Base-by-base conservation (phyloP, 139 green algal species). In the Limnomonas spitsbergensis region DNA sequence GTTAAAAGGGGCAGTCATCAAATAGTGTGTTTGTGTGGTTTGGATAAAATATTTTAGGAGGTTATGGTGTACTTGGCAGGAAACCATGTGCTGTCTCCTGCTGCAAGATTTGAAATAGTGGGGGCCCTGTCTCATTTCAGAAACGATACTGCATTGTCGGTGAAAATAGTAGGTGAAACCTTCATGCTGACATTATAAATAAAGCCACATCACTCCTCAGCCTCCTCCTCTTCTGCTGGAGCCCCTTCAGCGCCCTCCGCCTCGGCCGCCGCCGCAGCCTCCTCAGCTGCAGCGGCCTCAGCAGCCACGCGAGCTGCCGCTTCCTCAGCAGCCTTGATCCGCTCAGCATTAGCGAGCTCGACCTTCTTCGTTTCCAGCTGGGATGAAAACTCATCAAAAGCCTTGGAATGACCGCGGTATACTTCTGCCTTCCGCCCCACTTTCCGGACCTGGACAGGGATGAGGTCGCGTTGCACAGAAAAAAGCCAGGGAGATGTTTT, bases 401-500 rank as follows among this genome's bases (percentile, higher is more conserved):
- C 54, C 26, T 66, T 36, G 24, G 27, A 24, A 2, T 38, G 27
- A 1, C 6, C 53, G 2, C 71, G 70, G 53, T 69, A 75, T 9
- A 38, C 56, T 2, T 37, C 70, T 1, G 78, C 71, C 2, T 38
- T 35, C 1, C 78, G 78, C 20, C 52, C 78, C 34, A 82, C 78
- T 31, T 78, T 78, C 35, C 78, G 70, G 72, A 76, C 79, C 79
- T 80, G 73, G 31, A 40, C 3, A 7, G 32, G 32, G 27, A 69
- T 26, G 14, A 7, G 6, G 6, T 34, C 24, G 54, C 24, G 20
- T 3, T 7, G 54, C 3, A 37, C 3, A 27, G 54, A 26, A 7
- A 26, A 6, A 69, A 37, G 54, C 3, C 6, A 20, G 20, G 4
- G 54, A 37, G 24, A 9, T 9, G 14, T 27, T 37, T 26, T 37